Base-by-base conservation (phyloP, 1,139 yeast species). In the Geotrichum australiense region DNA sequence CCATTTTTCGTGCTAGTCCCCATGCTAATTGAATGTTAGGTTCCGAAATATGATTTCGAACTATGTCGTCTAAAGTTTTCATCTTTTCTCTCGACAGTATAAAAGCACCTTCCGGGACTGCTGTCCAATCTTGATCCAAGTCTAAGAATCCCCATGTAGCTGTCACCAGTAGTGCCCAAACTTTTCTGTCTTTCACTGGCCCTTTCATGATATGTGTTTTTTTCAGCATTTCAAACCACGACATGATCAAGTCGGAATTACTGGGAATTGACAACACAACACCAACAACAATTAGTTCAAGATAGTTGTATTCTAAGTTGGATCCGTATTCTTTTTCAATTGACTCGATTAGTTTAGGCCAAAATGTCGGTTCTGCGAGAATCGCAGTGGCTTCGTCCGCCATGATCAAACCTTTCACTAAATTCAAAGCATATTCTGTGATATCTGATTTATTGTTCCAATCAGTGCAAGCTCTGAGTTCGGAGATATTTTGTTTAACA, bases 1-100 rank as follows among this genome's bases (percentile, higher is more conserved):
- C 24, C 23, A 19, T 19, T 5, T 31, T 20, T 20, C 35, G 6
- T 11, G 21, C 21, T 12, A 31, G 18, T 5, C 24, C 14, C 35
- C 35, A 31, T 6, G 15, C 35, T 8, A 15, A n/a, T n/a, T 8
- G 14, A 19, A 31, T 10, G 4, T 20, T 16, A 6, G 35, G 25
- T 5, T 31, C 35, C 4, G 35, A n/a, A 19, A 31, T 16, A 31
- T 25, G 11, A 20, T 11, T 6, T 20, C 15, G 7, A 4, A 31
- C 24, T 10, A 31, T 15, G 4, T 31, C 24, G 12, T 31, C 35
- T 11, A 31, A 20, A n/a, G 19, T 25, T 19, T 19, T 20, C 4
- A 31, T 8, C 12, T 19, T n/a, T 18, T 11, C 14, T 10, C 11
- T 31, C 48, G 75, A 72, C 32, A 65, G 61, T 51, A 76, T 61